phyloP scores from a whole-genome alignment of 1,284 basidiomycete species.

The Kwoniella shivajii region DNA sequence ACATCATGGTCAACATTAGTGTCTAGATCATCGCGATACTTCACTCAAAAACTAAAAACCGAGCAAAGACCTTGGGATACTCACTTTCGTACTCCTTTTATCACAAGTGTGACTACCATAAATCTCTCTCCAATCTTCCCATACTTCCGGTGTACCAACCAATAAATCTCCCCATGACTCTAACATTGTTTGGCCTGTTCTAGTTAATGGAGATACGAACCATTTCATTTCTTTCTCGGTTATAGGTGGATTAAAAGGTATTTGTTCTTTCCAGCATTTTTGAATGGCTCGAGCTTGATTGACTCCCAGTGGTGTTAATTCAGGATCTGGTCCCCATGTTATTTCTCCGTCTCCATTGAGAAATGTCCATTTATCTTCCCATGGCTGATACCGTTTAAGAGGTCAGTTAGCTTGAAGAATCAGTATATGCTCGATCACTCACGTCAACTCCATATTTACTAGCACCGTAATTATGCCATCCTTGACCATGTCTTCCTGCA shows the following conservation, averaged over 20 bases:
- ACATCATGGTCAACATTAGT: too few species aligned
- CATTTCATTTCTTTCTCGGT: constrained; percentile 59
- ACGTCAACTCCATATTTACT: constrained; percentile 68
- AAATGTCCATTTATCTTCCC: constrained; percentile 66
- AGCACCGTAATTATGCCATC: constrained; percentile 61
- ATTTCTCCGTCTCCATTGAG: constrained; percentile 70
- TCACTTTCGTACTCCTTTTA: constrained; percentile 56
- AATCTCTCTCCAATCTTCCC: constrained; percentile 53
- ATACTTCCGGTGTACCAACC: constrained; percentile 39
- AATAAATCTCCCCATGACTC: constrained; percentile 63
- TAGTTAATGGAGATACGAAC: constrained; percentile 71
- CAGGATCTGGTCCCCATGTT: constrained; percentile 79
- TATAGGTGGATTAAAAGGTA: constrained; percentile 60
- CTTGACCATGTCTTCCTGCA: constrained; percentile 51
- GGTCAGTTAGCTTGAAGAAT: neutral
- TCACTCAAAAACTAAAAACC: neutral
- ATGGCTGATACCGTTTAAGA: constrained; percentile 38
- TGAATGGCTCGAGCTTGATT: constrained; percentile 64
- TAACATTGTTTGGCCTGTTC: constrained; percentile 69
- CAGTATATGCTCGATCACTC: constrained; percentile 26
- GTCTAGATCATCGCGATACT: too few species aligned
- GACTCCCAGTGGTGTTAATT: constrained; percentile 68
- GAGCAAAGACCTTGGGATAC: constrained; percentile 7
- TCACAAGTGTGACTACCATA: constrained; percentile 53
- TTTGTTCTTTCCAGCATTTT: constrained; percentile 64